These are phyloP conservation scores for Emmonsiellopsis sp. DNA, from an alignment of 2,329 filamentous ascomycete species.

Conservation along the genomic window DNA sequence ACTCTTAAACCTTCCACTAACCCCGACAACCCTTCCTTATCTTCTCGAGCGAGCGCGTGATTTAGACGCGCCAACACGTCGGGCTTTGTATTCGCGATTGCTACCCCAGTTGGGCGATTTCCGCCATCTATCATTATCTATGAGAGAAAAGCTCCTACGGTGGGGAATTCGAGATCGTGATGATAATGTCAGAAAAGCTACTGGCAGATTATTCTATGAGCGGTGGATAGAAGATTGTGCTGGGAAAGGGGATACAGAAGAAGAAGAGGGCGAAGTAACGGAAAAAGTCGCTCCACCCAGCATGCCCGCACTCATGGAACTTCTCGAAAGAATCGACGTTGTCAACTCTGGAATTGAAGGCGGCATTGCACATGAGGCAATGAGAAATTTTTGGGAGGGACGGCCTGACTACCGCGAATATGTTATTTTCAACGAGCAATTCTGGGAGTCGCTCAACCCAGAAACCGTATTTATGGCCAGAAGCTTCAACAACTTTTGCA, in stretches of 20 bases:
- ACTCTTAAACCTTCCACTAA: constrained; percentile 80
- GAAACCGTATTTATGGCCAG: constrained; percentile 85
- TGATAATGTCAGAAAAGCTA: constrained; percentile 85
- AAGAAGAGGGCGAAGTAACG: constrained; percentile 41
- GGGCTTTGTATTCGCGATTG: constrained; percentile 78
- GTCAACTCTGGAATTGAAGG: constrained; percentile 82
- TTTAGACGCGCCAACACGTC: constrained; percentile 71
- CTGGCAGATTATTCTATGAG: constrained; percentile 80
- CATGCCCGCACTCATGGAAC: constrained; percentile 75
- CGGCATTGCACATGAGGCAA: constrained; percentile 84
- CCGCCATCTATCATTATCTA: constrained; percentile 80
- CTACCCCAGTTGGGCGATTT: constrained; percentile 89
- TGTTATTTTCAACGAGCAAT: constrained; percentile 36
- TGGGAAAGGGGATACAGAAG: constrained; percentile 51
- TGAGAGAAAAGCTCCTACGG: constrained; percentile 88
- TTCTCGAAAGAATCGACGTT: constrained; percentile 89
- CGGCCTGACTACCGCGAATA: constrained; percentile 52
- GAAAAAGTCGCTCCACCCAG: constrained; percentile 53
- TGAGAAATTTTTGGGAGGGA: constrained; percentile 94
- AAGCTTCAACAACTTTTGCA: constrained; percentile 91
- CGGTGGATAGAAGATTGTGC: constrained; percentile 98
- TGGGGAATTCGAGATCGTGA: constrained; percentile 94
- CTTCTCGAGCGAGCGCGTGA: constrained; percentile 87
- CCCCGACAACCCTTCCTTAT: constrained; percentile 72
- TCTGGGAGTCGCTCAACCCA: constrained; percentile 47